Evolutionary conservation across 2,329 filamentous ascomycete genomes (phyloP).

Genomic region (Boeremia lycopersici): DNA sequence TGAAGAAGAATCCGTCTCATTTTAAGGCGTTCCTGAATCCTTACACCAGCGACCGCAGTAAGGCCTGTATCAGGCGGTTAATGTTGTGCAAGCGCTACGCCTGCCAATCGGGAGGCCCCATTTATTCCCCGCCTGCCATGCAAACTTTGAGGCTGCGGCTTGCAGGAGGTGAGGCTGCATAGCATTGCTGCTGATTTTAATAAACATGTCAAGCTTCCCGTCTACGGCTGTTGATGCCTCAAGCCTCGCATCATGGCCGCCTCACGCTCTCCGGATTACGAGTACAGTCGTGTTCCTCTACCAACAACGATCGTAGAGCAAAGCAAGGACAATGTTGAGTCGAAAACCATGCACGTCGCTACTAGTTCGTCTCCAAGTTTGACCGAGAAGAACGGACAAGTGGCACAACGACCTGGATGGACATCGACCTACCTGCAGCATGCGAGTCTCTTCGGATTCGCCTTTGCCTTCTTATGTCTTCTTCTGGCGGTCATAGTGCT

Average conservation of each 20-base stretch:
- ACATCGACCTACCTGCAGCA: constrained; percentile 2
- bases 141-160: background rate
- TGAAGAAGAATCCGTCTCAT: background rate
- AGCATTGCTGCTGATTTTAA: background rate
- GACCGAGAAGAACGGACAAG: background rate
- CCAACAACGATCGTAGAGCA: background rate
- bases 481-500: constrained; percentile 1
- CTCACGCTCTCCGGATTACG: background rate
- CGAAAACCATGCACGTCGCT: background rate
- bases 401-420: background rate
- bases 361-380: background rate
- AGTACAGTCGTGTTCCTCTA: background rate
- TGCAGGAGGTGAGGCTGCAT: background rate
- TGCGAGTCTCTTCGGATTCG: background rate
- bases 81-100: background rate
- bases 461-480: background rate
- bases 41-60: background rate
- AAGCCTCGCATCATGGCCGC: background rate
- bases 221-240: background rate
- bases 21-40: background rate
- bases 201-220: background rate
- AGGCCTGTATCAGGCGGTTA: background rate
- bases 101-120: background rate
- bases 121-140: background rate
- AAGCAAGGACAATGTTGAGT: background rate